Percentiles rank a stretch among this genome's conserved stretches.
phyloP scores from a whole-genome alignment of 2,329 filamentous ascomycete species.

The Aplosporella prunicola region DNA sequence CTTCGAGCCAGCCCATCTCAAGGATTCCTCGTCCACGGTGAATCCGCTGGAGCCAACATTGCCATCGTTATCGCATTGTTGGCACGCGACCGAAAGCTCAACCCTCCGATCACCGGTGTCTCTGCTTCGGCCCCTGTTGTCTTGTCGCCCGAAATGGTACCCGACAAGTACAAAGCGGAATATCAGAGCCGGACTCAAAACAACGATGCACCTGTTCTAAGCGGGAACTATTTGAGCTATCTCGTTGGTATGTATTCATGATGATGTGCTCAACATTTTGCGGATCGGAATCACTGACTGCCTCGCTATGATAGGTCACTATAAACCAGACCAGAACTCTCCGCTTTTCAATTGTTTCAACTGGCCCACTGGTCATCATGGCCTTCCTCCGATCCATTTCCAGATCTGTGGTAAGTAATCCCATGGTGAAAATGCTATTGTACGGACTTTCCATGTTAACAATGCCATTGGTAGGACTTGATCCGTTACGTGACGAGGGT shows the following conservation, averaged over 20 bases:
- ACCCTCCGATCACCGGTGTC: slow-evolving; percentile 15
- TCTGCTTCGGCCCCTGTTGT: slow-evolving; percentile 12
- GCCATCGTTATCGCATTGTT: slow-evolving; percentile 14
- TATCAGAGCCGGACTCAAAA: slow-evolving; percentile 15
- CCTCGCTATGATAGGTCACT: no score
- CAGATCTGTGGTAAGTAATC: slow-evolving; percentile 36
- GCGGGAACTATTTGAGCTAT: slow-evolving; percentile 10
- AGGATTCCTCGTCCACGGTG: slow-evolving; percentile 15
- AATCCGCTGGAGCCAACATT: slow-evolving; percentile 15
- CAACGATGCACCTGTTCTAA: slow-evolving; percentile 15
- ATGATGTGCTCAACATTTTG: not conserved
- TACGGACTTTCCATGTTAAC: not conserved
- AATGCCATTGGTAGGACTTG: slow-evolving; percentile 19
- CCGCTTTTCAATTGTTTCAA: slow-evolving; percentile 18
- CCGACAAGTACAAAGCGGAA: slow-evolving; percentile 13
- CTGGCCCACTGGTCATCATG: slow-evolving; percentile 16
- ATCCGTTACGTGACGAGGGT: slow-evolving; percentile 44
- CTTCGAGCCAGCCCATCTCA: slow-evolving; percentile 13
- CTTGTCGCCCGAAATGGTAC: slow-evolving; percentile 19
- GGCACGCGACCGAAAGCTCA: slow-evolving; percentile 14
- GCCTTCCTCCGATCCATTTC: slow-evolving; percentile 40
- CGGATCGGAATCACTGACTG: not conserved
- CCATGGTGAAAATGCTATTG: not conserved
- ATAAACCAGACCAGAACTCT: slow-evolving; percentile 23
- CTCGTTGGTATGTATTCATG: not conserved